Evolutionary conservation across 129 eudicot species (phyloP), one percentile per base, ranked within the genome.

Genomic region (Chrysanthemum lavandulifolium): DNA sequence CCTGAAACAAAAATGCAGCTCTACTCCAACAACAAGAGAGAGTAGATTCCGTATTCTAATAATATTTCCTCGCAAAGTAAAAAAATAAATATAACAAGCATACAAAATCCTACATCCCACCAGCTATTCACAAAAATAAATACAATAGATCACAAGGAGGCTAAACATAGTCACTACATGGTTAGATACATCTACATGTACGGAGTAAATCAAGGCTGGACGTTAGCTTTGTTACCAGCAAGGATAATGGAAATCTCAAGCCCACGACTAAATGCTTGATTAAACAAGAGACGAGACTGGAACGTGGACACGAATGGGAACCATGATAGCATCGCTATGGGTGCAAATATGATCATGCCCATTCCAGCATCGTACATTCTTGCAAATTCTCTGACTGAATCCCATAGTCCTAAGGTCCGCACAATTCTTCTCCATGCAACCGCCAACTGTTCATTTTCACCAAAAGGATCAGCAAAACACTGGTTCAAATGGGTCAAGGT

Each of bases 211-310:
- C 66, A 79, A 4, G 87, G 61, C 78, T 88, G 81, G 65, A 94
- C 90, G 52, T 94, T 94, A 29, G 99, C 99, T 73, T 94, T 94
- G 96, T 94, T 94, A 18, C 99, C 99, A 73, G 99, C 99, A 75
- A 94, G 92, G 74, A 94, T 94, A 79, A 90, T 81, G 25, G 99
- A 94, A 21, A 94, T 94, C 89, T 94, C 99, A 23, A 94, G 83
- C 13, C 99, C 99, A 14, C 99, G 97, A 65, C 99, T 94, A 78
- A 94, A 94, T 0, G 97, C 99, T 86, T 94, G 99, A 87, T 94
- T 94, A 40, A 94, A 94, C 82, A 94, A 93, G 18, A 94, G 86
- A 18, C 99, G 99, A 0, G 99, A 94, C 71, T 94, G 99, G 85
- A 94, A 94, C 2, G 99, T 94, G 15, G 99, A 94, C 29, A 94